A percentile compares a stretch with the other conserved stretches of the same genome.
Evolutionary conservation across 73 alveolate species (phyloP).

Genomic region (Paramecium primaurelia): DNA sequence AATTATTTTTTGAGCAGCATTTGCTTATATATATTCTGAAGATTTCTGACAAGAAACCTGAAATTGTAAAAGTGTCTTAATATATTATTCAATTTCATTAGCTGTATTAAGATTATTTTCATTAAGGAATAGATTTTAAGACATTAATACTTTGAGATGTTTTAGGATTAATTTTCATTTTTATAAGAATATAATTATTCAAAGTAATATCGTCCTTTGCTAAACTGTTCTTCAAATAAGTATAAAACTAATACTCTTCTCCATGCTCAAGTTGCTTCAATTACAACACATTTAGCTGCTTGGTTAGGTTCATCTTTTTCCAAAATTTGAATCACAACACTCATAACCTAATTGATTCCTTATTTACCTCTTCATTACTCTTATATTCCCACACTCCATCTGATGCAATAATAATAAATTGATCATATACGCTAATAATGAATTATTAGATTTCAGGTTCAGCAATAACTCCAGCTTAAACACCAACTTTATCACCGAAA

Average conservation of each 20-base stretch:
- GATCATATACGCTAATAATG: not conserved
- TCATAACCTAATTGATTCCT: constrained; percentile 13
- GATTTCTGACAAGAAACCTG: not conserved
- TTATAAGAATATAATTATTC: constrained; percentile 55
- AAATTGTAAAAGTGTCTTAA: not conserved
- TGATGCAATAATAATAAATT: constrained; percentile 51
- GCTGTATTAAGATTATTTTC: not conserved
- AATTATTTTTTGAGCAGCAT: not conserved
- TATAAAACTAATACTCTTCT: not conserved
- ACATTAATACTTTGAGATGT: not conserved
- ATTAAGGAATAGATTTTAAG: not conserved
- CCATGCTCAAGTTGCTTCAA: constrained; percentile 39
- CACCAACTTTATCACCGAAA: constrained; percentile 91
- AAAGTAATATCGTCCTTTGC: constrained; percentile 61
- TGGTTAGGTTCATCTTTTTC: not conserved
- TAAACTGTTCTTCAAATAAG: constrained; percentile 42
- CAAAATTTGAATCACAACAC: constrained; percentile 15
- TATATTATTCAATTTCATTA: not conserved
- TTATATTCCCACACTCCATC: constrained; percentile 93
- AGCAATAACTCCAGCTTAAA: constrained; percentile 84
- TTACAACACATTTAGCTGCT: not conserved
- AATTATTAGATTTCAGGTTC: constrained; percentile 52
- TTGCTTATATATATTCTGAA: constrained; percentile 1
- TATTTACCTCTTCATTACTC: constrained; percentile 72
- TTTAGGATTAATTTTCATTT: not conserved